Conservation (phyloP, 306 rosid species). For the Prunus armeniaca region DNA sequence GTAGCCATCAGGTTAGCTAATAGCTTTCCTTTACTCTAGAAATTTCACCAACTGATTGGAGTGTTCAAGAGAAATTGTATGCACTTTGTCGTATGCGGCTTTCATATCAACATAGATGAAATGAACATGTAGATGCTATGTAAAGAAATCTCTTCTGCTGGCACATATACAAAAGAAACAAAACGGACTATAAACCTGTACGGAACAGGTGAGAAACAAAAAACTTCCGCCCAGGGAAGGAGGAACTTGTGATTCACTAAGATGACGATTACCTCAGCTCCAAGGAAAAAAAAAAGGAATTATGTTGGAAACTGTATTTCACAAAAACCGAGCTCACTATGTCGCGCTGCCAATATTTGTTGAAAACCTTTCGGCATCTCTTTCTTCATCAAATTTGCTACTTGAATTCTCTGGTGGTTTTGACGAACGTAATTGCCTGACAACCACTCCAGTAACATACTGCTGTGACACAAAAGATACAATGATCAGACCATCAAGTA, state of each 20-base stretch:
- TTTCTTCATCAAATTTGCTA: constrained; percentile 12
- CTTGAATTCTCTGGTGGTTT: constrained; percentile 19
- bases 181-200: neutral
- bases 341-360: constrained; percentile 11
- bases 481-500: neutral
- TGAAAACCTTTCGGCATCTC: constrained; percentile 6
- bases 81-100: too few species aligned
- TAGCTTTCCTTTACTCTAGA: too few species aligned
- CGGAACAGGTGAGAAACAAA: neutral
- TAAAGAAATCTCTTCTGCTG: constrained; percentile 4
- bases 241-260: constrained; percentile 19
- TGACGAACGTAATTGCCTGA: constrained; percentile 15
- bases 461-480: constrained; percentile 4
- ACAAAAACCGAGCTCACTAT: constrained; percentile 18
- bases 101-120: neutral
- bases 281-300: constrained; percentile 16
- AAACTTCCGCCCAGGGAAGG: neutral
- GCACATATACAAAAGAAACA: constrained; percentile 27
- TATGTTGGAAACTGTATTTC: neutral
- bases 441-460: constrained; percentile 4
- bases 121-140: constrained; percentile 1
- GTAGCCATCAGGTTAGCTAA: too few species aligned
- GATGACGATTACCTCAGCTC: constrained; percentile 21
- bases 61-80: too few species aligned
- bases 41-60: too few species aligned